phyloP scores from a whole-genome alignment of 2,329 filamentous ascomycete species.

The Phoma sp. region DNA sequence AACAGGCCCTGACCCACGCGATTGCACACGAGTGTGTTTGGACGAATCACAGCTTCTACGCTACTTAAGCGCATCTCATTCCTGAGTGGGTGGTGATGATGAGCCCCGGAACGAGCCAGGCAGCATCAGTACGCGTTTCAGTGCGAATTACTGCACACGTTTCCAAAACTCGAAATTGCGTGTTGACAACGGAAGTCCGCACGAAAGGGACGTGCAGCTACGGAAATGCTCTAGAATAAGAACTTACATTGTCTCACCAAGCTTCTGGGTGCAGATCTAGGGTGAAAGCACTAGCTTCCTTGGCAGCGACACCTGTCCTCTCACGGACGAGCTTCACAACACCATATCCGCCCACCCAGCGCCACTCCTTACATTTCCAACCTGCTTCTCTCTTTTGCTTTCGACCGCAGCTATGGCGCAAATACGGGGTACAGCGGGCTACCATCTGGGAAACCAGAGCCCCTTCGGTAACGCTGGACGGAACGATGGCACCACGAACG shows the following conservation, averaged over 20 bases:
- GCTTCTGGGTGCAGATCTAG: slow-evolving; percentile 29
- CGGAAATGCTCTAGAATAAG: slow-evolving; percentile 15
- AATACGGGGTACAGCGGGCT: slow-evolving; percentile 72
- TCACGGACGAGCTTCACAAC: slow-evolving; percentile 36
- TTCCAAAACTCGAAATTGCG: slow-evolving; percentile 7
- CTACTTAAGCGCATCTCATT: not conserved
- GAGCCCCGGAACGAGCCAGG: not conserved
- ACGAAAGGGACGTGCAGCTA: slow-evolving; percentile 10
- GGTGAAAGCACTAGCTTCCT: slow-evolving; percentile 19
- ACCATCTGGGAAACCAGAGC: slow-evolving; percentile 79
- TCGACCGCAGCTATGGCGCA: slow-evolving; percentile 58
- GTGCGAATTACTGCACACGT: slow-evolving; percentile 3
- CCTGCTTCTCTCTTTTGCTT: slow-evolving; percentile 24
- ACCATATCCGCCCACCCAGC: slow-evolving; percentile 34
- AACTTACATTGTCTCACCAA: slow-evolving; percentile 15
- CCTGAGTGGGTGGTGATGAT: not conserved
- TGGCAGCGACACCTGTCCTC: slow-evolving; percentile 28
- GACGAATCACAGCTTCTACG: not conserved
- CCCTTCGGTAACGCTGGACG: slow-evolving; percentile 70
- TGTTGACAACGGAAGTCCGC: slow-evolving; percentile 8
- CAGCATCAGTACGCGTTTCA: slow-evolving; percentile 10
- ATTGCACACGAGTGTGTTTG: not conserved
- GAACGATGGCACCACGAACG: slow-evolving; percentile 64
- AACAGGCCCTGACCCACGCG: not conserved
- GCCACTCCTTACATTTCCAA: slow-evolving; percentile 26